These are phyloP conservation scores for Scutellaria galericulata DNA, from an alignment of 257 asterid genomes.

Conservation along the genomic window DNA sequence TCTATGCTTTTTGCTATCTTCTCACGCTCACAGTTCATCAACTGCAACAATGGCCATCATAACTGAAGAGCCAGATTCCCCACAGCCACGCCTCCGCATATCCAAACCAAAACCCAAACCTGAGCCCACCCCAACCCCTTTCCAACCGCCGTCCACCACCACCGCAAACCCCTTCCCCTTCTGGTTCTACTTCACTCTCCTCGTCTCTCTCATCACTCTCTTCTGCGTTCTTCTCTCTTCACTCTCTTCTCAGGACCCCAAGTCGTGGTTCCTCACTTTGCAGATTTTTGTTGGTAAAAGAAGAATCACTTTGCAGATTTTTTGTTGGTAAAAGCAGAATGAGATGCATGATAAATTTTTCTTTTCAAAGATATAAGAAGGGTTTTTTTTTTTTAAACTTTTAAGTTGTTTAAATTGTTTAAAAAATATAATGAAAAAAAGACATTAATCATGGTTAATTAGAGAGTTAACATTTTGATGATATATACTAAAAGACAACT, in stretches of 20 bases:
- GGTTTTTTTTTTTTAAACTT: too few species aligned
- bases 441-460: too few species aligned
- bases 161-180: constrained; percentile 69
- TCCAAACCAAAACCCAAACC: constrained; percentile 34
- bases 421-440: too few species aligned
- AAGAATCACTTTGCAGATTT: too few species aligned
- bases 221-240: constrained; percentile 53
- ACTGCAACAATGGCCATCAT: constrained; percentile 65
- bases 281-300: too few species aligned
- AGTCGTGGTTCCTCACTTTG: constrained; percentile 81
- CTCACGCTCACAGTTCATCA: neutral
- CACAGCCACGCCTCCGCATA: constrained; percentile 46
- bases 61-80: constrained; percentile 62
- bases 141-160: constrained; percentile 40
- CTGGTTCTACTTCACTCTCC: constrained; percentile 76
- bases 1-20: constrained; percentile 15
- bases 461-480: too few species aligned
- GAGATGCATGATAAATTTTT: too few species aligned
- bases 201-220: constrained; percentile 61
- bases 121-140: constrained; percentile 42
- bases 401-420: too few species aligned
- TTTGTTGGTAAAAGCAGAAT: too few species aligned
- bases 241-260: constrained; percentile 70
- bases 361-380: too few species aligned
- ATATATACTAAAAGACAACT: too few species aligned